These are phyloP conservation scores for Pinus albicaulis DNA, from an alignment of 75 land plant species.

Conservation along the genomic window DNA sequence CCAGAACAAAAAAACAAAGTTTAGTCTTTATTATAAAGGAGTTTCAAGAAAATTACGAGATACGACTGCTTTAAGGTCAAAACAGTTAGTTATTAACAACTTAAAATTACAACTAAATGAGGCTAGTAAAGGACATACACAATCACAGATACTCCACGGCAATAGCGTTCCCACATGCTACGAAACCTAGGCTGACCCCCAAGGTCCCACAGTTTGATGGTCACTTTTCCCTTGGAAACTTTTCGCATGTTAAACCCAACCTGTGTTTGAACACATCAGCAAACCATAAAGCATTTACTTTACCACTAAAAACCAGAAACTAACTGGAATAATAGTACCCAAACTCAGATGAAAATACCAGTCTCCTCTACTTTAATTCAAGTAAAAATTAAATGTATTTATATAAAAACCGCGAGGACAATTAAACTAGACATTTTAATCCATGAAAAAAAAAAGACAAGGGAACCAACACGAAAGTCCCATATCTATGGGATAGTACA, in stretches of 20 bases:
- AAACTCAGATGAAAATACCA: not conserved
- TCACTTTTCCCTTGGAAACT: slow-evolving; percentile 97
- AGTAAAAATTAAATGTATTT: not conserved
- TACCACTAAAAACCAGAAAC: not conserved
- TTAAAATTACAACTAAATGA: not conserved
- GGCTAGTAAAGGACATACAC: slow-evolving; percentile 49
- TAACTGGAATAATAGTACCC: not conserved
- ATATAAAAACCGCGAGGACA: not conserved
- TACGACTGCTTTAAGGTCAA: not conserved
- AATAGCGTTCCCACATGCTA: slow-evolving; percentile 98
- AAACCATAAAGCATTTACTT: not conserved
- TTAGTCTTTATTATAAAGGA: not conserved
- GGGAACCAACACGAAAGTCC: not conserved
- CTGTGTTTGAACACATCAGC: slow-evolving; percentile 30
- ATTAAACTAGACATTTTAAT: not conserved
- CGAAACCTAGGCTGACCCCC: slow-evolving; percentile 98
- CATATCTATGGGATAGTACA: slow-evolving; percentile 17
- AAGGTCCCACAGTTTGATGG: slow-evolving; percentile 97
- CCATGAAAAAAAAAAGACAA: not conserved
- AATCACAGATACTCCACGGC: slow-evolving; percentile 97
- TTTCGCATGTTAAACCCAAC: slow-evolving; percentile 98
- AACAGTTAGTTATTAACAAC: not conserved
- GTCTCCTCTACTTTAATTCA: not conserved
- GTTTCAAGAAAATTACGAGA: not conserved
- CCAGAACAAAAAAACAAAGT: not conserved